Evolutionary conservation across 2,329 filamentous ascomycete genomes (phyloP), one percentile per base, ranked within the genome.

Genomic region (Hymenoscyphus fructigenus): DNA sequence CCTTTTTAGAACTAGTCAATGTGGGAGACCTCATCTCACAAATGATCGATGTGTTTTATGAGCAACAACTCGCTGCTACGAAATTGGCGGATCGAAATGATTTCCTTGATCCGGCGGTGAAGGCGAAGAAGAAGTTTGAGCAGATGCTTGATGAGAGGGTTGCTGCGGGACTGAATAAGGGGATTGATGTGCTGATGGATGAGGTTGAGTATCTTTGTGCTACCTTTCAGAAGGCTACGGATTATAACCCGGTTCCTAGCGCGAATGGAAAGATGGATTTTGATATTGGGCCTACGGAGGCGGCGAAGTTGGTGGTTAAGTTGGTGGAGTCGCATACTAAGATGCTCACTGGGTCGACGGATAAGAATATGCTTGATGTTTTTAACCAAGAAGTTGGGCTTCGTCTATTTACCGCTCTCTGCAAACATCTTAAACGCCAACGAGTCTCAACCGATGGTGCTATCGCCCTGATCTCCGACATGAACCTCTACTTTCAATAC

Each of bases 31-130:
- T 99, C 65, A 99, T 99, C 72, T 92, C 96, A 66, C 95, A 99
- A 77, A 99, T 99, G 95, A 88, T 99, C 65, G 95, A 99, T 75
- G 93, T 99, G 38, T 99, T 99, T 76, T 99, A 96, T 78, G 91
- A 96, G 75, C 95, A 98, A 79, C 95, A 99, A 79, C 85, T 99
- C 32, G 88, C 93, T 5, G 85, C 87, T 0, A 86, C 91, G 15
- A 91, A 91, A 72, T 88, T 99, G 61, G 91, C 91, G 1, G 94
- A 98, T 75, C 88, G 91, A 55, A 96, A 96, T 75, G 95, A 99
- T 78, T 99, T 99, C 74, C 83, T 99, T 58, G 92, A 96, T 74
- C 91, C 93, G 23, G 92, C 93, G 0, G 91, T 91, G 36, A 90
- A 97, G 72, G 93, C 95, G 69, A 99, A 99, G 85, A 98, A 97